Conservation (phyloP, 345 rosid genomes). For the Heritiera fomes region DNA sequence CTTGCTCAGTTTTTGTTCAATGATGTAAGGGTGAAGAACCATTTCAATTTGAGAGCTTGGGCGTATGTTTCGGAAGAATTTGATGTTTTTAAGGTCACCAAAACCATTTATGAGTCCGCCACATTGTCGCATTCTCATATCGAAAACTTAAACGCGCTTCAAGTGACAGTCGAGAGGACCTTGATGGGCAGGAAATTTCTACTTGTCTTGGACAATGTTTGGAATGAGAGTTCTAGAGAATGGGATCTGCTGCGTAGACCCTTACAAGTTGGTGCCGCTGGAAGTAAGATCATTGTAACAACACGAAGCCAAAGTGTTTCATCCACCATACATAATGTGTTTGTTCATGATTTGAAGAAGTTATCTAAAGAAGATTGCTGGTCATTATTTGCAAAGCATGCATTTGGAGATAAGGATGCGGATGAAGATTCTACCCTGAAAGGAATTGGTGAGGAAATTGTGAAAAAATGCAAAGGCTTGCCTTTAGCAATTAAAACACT, state of each 20-base stretch:
- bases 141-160: conserved; percentile 36
- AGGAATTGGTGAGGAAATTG: neutral
- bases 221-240: conserved; percentile 33
- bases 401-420: conserved; percentile 1
- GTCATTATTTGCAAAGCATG: conserved; percentile 34
- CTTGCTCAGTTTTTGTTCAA: conserved; percentile 42
- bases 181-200: conserved; percentile 19
- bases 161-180: conserved; percentile 28
- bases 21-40: conserved; percentile 13
- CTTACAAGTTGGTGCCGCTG: conserved; percentile 27
- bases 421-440: neutral
- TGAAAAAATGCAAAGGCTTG: neutral
- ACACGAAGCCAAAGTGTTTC: conserved; percentile 38
- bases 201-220: conserved; percentile 44
- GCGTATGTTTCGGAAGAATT: neutral
- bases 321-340: conserved; percentile 25
- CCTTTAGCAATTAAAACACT: neutral
- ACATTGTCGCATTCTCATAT: conserved; percentile 25
- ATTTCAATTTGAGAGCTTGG: neutral
- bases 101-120: neutral
- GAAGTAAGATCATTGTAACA: conserved; percentile 44
- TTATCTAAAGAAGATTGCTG: conserved; percentile 29
- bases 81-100: neutral
- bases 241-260: conserved; percentile 39
- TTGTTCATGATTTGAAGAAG: neutral